phyloP scores from a whole-genome alignment of 176 grass and related monocot genomes.

The Otatea glauca region DNA sequence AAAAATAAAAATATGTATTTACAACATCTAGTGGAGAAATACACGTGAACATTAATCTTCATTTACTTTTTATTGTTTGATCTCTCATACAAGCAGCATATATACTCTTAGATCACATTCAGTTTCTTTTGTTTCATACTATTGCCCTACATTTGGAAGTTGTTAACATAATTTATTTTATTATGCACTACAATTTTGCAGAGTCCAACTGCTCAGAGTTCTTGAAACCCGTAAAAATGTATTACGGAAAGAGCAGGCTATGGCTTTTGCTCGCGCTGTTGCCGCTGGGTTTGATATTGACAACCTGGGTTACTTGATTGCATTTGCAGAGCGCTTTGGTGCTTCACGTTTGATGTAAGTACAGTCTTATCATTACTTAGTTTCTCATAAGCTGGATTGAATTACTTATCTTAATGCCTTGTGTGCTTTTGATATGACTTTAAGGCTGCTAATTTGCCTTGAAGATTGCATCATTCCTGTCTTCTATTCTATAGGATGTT shows the following conservation, averaged over 20 bases:
- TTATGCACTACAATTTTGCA: constrained; percentile 47
- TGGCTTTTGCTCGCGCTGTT: constrained; percentile 92
- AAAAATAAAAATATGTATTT: neutral
- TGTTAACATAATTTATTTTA: constrained; percentile 13
- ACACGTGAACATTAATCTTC: neutral
- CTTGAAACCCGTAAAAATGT: constrained; percentile 89
- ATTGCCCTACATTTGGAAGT: constrained; percentile 2
- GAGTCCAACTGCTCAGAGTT: constrained; percentile 91
- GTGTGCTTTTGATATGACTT: constrained; percentile 14
- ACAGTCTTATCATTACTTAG: constrained; percentile 5
- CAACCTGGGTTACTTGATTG: constrained; percentile 68
- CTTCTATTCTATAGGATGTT: neutral
- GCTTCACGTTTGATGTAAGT: constrained; percentile 85
- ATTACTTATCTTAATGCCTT: constrained; percentile 4
- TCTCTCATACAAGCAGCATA: constrained; percentile 20
- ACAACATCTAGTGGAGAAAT: neutral
- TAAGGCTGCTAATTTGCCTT: neutral
- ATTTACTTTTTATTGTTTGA: constrained; percentile 14
- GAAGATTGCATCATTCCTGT: neutral
- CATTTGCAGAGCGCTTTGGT: constrained; percentile 80
- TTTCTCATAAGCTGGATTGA: constrained; percentile 14
- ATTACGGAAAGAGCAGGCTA: constrained; percentile 92
- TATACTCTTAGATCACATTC: neutral
- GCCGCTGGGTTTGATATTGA: constrained; percentile 95
- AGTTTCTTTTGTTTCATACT: constrained; percentile 29